A percentile compares a stretch with the other conserved stretches of the same genome.
Conservation (phyloP, 345 rosid genomes). For the Hirschfeldia incana region DNA sequence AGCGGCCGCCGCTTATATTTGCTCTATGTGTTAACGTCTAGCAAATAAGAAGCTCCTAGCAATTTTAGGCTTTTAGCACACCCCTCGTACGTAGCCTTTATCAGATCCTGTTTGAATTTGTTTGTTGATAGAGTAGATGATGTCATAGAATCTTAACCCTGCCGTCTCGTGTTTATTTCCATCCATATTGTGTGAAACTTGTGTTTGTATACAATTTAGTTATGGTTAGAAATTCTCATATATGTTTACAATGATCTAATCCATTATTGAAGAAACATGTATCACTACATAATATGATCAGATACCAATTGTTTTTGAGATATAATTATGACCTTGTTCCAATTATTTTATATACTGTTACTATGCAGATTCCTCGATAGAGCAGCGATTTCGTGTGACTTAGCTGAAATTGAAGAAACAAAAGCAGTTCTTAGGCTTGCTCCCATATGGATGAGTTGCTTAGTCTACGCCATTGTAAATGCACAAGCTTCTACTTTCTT, state of each 20-base stretch:
- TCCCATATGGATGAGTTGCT: slow-evolving; percentile 54
- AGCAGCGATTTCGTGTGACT: slow-evolving; percentile 40
- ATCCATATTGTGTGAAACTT: neutral
- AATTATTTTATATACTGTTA: neutral
- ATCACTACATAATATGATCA: neutral
- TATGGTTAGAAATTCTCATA: too few relatives aligned
- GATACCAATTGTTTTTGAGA: neutral
- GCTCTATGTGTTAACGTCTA: too few relatives aligned
- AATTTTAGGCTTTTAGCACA: too few relatives aligned
- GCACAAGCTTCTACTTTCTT: slow-evolving; percentile 55
- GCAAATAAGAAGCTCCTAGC: too few relatives aligned
- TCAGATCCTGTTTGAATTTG: neutral
- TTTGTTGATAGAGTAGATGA: neutral
- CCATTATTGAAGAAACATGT: neutral
- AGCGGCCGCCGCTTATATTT: too few relatives aligned
- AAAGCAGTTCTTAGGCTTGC: slow-evolving; percentile 46
- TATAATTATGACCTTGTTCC: neutral
- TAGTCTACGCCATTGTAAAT: slow-evolving; percentile 47
- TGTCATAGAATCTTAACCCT: neutral
- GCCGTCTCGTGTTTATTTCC: neutral
- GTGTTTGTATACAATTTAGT: neutral
- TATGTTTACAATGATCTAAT: neutral
- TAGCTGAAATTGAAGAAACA: slow-evolving; percentile 52
- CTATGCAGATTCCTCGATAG: slow-evolving; percentile 54
- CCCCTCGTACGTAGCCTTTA: too few relatives aligned